Evolutionary conservation across 306 rosid species (phyloP).

Genomic region (Quercus alba): DNA sequence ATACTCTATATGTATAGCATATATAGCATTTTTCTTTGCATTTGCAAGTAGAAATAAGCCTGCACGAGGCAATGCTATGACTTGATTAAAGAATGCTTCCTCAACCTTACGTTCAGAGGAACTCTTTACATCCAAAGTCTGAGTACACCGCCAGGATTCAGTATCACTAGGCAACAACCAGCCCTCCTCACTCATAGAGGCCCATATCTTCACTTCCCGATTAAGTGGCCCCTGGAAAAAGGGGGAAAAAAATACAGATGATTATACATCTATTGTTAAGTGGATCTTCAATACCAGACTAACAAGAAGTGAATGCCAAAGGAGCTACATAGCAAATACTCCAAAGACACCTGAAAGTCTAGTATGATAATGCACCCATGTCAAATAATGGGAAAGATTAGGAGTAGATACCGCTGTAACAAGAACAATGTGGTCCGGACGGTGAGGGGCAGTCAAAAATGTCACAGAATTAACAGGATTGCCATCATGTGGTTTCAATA

Average conservation of each 20-base stretch:
- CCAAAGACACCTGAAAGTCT: constrained; percentile 14
- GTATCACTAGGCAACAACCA: constrained; percentile 72
- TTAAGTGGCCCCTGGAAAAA: constrained; percentile 59
- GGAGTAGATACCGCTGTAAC: constrained; percentile 58
- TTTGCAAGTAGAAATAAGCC: constrained; percentile 68
- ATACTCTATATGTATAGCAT: constrained; percentile 67
- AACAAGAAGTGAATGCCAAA: constrained; percentile 4
- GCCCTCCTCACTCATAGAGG: constrained; percentile 64
- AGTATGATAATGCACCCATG: constrained; percentile 7
- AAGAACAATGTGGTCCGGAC: constrained; percentile 70
- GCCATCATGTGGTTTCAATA: constrained; percentile 65
- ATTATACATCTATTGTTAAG: constrained; percentile 18
- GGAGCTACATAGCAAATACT: constrained; percentile 12
- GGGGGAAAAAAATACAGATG: constrained; percentile 5
- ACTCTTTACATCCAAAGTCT: constrained; percentile 58
- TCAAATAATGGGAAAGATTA: constrained; percentile 14
- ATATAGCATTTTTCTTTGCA: constrained; percentile 76
- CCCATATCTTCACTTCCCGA: constrained; percentile 67
- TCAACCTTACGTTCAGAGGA: constrained; percentile 50
- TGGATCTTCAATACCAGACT: neutral
- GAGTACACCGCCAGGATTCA: constrained; percentile 70
- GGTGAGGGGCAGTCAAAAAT: constrained; percentile 69
- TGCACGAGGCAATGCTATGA: constrained; percentile 56
- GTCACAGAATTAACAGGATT: constrained; percentile 68
- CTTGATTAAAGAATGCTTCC: constrained; percentile 67